These are phyloP conservation scores for Fraxinus sp. DNA, from an alignment of 305 asterid genomes.

Conservation along the genomic window DNA sequence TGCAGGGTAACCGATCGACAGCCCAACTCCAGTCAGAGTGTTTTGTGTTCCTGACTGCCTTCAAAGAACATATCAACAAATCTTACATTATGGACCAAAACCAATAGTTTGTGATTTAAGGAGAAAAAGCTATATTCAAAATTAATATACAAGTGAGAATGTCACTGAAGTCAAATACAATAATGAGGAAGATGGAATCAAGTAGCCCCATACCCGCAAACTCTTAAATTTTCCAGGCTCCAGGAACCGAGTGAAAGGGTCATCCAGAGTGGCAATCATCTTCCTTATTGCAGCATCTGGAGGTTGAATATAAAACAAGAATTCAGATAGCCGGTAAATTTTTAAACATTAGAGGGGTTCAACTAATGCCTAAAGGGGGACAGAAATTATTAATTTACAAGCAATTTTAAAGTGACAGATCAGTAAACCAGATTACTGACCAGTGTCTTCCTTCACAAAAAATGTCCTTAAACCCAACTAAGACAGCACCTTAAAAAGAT, in stretches of 20 bases:
- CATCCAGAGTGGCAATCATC: constrained; percentile 92
- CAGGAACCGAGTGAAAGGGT: constrained; percentile 93
- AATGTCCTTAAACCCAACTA: neutral
- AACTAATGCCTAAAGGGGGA: constrained; percentile 11
- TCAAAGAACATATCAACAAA: constrained; percentile 51
- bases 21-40: constrained; percentile 86
- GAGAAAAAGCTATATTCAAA: constrained; percentile 7
- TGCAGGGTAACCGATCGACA: constrained; percentile 86
- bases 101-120: neutral
- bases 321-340: constrained; percentile 10
- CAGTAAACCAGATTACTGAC: neutral
- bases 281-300: constrained; percentile 86
- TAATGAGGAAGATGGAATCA: constrained; percentile 22
- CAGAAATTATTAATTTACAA: neutral
- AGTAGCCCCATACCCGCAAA: constrained; percentile 67
- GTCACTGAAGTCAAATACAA: constrained; percentile 1
- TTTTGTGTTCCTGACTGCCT: constrained; percentile 98
- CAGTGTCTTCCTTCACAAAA: neutral
- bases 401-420: neutral
- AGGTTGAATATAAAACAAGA: constrained; percentile 20
- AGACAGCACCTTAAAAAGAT: constrained; percentile 12
- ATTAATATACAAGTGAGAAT: neutral
- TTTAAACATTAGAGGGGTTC: neutral
- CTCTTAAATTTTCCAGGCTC: constrained; percentile 90
- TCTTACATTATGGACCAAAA: constrained; percentile 31